Evolutionary conservation across 2,329 filamentous ascomycete genomes (phyloP).

Genomic region (Neonectria ditissima): DNA sequence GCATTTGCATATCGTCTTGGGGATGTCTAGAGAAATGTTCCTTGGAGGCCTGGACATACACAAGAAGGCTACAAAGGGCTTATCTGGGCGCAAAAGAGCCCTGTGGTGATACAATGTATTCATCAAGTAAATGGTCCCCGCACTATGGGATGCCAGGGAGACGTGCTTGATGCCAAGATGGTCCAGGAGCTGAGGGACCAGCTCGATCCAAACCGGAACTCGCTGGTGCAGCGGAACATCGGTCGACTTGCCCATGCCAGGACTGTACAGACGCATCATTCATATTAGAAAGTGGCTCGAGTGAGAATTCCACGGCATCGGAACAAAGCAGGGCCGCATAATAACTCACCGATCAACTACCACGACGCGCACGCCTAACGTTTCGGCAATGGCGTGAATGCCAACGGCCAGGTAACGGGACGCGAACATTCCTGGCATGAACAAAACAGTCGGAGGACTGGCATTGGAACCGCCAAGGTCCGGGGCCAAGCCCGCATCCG

Average conservation of each 20-base stretch:
- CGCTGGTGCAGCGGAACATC: slow-evolving; percentile 33
- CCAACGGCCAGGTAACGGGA: slow-evolving; percentile 44
- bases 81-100: slow-evolving; percentile 40
- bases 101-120: slow-evolving; percentile 46
- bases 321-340: slow-evolving; percentile 37
- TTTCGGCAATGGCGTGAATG: slow-evolving; percentile 49
- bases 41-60: slow-evolving; percentile 14
- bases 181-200: slow-evolving; percentile 48
- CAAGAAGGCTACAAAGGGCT: slow-evolving; percentile 37
- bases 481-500: slow-evolving; percentile 42
- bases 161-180: slow-evolving; percentile 50
- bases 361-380: slow-evolving; percentile 49
- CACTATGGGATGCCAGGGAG: slow-evolving; percentile 47
- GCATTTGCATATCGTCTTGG: not conserved
- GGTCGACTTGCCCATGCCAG: slow-evolving; percentile 44
- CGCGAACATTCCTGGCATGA: slow-evolving; percentile 48
- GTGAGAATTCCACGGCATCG: not conserved
- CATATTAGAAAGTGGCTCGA: slow-evolving; percentile 15
- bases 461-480: slow-evolving; percentile 1
- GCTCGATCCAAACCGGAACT: slow-evolving; percentile 43
- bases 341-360: slow-evolving; percentile 44
- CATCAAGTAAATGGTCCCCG: slow-evolving; percentile 48
- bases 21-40: not conserved
- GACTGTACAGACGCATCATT: slow-evolving; percentile 41
- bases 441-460: slow-evolving; percentile 42